A percentile compares a stretch with the other conserved stretches of the same genome.
Evolutionary conservation across 2,329 filamentous ascomycete genomes (phyloP).

Genomic region (Grosmannia serpens): DNA sequence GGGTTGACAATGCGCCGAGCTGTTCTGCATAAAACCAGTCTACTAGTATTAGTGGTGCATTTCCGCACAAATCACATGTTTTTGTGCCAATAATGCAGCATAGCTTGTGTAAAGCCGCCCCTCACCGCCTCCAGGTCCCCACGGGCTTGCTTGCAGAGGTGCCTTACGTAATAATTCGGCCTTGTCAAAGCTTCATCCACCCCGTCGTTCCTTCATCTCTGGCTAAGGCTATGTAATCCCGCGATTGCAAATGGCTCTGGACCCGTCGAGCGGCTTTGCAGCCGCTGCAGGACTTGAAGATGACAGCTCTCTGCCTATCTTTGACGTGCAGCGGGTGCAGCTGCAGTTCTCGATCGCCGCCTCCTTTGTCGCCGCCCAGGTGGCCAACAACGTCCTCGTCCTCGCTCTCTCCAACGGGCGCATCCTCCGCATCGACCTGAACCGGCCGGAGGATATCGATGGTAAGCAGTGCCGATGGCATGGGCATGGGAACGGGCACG

Average conservation of each 20-base stretch:
- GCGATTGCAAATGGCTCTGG: conserved; percentile 32
- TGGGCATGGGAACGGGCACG: too few relatives aligned
- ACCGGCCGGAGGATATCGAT: conserved; percentile 91
- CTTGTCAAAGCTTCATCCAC: not conserved
- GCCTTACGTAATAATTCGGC: not conserved
- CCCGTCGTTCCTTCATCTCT: not conserved
- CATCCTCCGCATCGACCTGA: conserved; percentile 86
- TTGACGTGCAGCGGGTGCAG: conserved; percentile 85
- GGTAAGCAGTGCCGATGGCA: conserved; percentile 33
- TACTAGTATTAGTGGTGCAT: not conserved
- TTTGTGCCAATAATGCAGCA: not conserved
- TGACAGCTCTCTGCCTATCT: conserved; percentile 69
- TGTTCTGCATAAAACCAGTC: too few relatives aligned
- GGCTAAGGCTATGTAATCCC: not conserved
- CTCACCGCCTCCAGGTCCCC: not conserved
- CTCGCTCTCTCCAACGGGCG: conserved; percentile 85
- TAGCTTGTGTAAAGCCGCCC: not conserved
- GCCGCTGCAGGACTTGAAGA: conserved; percentile 26
- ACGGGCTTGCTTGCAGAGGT: not conserved
- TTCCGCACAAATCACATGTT: too few relatives aligned
- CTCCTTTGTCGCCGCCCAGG: conserved; percentile 91
- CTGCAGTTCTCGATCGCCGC: conserved; percentile 90
- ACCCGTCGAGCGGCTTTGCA: conserved; percentile 60
- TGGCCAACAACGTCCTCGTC: conserved; percentile 93
- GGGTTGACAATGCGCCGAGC: too few relatives aligned